A percentile compares a stretch with the other conserved stretches of the same genome.
Evolutionary conservation across 371 early-diverging fungal species (phyloP).

Genomic region (Mortierella sp.): DNA sequence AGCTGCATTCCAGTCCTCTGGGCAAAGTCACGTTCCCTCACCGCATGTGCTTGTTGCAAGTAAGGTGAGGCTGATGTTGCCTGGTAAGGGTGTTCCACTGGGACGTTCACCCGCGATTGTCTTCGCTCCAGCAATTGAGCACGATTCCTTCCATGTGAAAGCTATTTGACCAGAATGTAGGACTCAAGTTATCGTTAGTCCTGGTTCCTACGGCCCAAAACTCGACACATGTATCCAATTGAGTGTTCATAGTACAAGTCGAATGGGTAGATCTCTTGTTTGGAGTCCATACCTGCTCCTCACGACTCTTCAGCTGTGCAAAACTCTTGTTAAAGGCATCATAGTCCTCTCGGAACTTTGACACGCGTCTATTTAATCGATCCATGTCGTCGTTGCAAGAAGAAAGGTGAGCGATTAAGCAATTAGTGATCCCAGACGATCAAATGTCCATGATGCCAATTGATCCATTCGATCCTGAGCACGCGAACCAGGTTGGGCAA

Average conservation of each 20-base stretch:
- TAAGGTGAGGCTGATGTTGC: conserved; percentile 39
- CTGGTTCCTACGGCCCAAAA: neutral
- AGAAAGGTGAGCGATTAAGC: neutral
- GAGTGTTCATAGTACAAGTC: neutral
- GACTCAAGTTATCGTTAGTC: neutral
- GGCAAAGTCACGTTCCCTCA: conserved; percentile 63
- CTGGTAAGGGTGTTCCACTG: conserved; percentile 48
- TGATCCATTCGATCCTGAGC: neutral
- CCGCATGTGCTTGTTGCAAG: conserved; percentile 51
- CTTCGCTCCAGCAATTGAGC: conserved; percentile 65
- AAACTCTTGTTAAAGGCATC: conserved; percentile 68
- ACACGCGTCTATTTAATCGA: conserved; percentile 65
- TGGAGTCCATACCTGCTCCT: conserved; percentile 58
- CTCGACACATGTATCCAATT: neutral
- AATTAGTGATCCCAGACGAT: neutral
- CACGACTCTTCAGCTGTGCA: conserved; percentile 70
- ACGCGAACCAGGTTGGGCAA: neutral
- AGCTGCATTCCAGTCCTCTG: conserved; percentile 72
- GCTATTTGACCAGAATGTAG: conserved; percentile 6
- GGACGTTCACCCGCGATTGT: conserved; percentile 44
- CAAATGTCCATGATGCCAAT: neutral
- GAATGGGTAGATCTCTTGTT: neutral
- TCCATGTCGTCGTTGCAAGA: neutral
- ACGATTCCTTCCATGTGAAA: conserved; percentile 61
- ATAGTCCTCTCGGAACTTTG: conserved; percentile 76